Evolutionary conservation across 257 asterid species (phyloP).

Genomic region (Solanum boliviense): DNA sequence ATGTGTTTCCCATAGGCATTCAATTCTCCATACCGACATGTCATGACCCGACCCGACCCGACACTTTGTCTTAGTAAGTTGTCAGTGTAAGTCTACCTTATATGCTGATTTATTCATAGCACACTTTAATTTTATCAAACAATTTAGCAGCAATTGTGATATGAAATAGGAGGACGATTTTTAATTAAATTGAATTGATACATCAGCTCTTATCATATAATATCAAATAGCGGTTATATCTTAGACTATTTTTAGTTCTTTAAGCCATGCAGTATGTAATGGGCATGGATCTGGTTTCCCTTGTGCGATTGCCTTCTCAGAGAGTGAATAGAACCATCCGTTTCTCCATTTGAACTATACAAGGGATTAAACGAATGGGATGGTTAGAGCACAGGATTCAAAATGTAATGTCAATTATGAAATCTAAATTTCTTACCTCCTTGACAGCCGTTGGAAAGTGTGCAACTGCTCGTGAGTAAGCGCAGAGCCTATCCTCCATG

Average conservation of each 20-base stretch:
- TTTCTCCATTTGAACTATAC: slow-evolving; percentile 93
- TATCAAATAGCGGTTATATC: neutral
- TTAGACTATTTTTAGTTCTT: slow-evolving; percentile 66
- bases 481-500: slow-evolving; percentile 80
- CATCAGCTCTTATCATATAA: neutral
- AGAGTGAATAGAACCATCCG: slow-evolving; percentile 87
- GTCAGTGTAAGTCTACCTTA: neutral
- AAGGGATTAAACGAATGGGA: neutral
- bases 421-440: slow-evolving; percentile 43
- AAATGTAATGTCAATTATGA: neutral
- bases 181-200: neutral
- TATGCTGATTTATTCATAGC: neutral
- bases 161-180: neutral
- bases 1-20: neutral
- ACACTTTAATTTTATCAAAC: neutral
- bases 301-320: slow-evolving; percentile 67
- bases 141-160: neutral
- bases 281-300: slow-evolving; percentile 93
- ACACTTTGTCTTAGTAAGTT: too few species aligned
- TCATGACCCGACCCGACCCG: too few species aligned
- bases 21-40: neutral
- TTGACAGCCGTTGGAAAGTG: slow-evolving; percentile 97
- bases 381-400: neutral
- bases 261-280: slow-evolving; percentile 90
- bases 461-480: slow-evolving; percentile 87